Evolutionary conservation across 1,139 yeast species (phyloP).

Genomic region (Ogataea hybrid): DNA sequence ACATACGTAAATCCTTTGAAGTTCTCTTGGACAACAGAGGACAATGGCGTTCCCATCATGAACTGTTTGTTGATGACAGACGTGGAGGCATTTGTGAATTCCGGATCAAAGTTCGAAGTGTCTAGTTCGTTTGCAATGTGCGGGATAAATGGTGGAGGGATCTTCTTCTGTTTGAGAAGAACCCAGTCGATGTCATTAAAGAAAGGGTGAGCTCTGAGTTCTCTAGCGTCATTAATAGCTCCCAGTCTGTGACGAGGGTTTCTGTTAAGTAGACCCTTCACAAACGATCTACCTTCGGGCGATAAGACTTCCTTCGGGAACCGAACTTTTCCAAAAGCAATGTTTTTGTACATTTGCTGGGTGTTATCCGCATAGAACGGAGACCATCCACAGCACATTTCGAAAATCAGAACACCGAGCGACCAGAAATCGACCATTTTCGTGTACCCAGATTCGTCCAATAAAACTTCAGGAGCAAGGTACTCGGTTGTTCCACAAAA

Average conservation of each 20-base stretch:
- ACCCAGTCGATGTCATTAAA: constrained; percentile 92
- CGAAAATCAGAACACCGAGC: constrained; percentile 74
- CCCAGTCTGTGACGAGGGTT: constrained; percentile 95
- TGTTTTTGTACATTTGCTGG: constrained; percentile 97
- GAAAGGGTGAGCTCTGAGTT: constrained; percentile 86
- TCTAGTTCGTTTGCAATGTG: constrained; percentile 88
- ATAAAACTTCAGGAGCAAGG: constrained; percentile 74
- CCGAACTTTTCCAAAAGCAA: constrained; percentile 95
- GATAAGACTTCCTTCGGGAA: constrained; percentile 94
- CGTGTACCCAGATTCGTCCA: constrained; percentile 82
- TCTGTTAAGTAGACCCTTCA: constrained; percentile 89
- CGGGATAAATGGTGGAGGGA: constrained; percentile 98
- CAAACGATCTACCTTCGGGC: constrained; percentile 90
- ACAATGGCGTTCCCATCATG: constrained; percentile 70
- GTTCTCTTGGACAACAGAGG: constrained; percentile 94
- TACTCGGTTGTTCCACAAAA: constrained; percentile 98
- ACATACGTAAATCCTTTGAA: constrained; percentile 96
- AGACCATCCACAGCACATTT: constrained; percentile 99
- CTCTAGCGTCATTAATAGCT: constrained; percentile 87
- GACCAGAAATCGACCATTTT: constrained; percentile 91
- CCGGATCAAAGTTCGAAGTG: constrained; percentile 96
- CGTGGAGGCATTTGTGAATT: constrained; percentile 89
- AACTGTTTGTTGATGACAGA: constrained; percentile 69
- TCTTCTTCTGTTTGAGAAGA: constrained; percentile 67
- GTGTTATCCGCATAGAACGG: constrained; percentile 97